Conservation (phyloP, 495 filamentous ascomycete species). For the Rostrohypoxylon terebratum region DNA sequence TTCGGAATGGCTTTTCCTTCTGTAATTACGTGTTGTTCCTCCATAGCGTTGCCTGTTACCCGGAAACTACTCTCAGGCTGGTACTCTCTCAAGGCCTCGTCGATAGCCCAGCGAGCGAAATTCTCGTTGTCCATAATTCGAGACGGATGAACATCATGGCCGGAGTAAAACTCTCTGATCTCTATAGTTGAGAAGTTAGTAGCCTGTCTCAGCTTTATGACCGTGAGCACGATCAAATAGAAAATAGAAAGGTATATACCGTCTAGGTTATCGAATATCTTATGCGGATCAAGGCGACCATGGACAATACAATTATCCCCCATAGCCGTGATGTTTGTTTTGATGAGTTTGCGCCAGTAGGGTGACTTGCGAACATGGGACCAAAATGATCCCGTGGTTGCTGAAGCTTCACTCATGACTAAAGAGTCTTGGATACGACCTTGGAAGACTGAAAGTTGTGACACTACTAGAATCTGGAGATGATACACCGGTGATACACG, state of each 20-base stretch:
- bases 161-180: slow-evolving; percentile 32
- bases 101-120: slow-evolving; percentile 31
- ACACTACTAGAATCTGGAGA: no score
- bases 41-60: slow-evolving; percentile 34
- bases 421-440: no score
- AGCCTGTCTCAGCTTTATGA: not conserved
- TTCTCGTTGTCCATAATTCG: slow-evolving; percentile 23
- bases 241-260: no score
- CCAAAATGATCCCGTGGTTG: no score
- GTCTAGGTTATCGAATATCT: not conserved
- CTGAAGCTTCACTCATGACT: no score
- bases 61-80: slow-evolving; percentile 23
- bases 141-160: slow-evolving; percentile 1
- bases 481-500: no score
- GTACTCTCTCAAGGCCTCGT: slow-evolving; percentile 23
- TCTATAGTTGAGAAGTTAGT: slow-evolving; percentile 21
- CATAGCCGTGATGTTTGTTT: no score
- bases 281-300: slow-evolving; percentile 16
- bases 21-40: slow-evolving; percentile 27
- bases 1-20: slow-evolving; percentile 1
- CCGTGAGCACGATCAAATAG: not conserved
- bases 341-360: no score
- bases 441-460: no score
- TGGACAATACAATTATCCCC: not conserved
- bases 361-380: no score